Evolutionary conservation across 2,329 filamentous ascomycete genomes (phyloP).

Genomic region (Grosmannia serpens): DNA sequence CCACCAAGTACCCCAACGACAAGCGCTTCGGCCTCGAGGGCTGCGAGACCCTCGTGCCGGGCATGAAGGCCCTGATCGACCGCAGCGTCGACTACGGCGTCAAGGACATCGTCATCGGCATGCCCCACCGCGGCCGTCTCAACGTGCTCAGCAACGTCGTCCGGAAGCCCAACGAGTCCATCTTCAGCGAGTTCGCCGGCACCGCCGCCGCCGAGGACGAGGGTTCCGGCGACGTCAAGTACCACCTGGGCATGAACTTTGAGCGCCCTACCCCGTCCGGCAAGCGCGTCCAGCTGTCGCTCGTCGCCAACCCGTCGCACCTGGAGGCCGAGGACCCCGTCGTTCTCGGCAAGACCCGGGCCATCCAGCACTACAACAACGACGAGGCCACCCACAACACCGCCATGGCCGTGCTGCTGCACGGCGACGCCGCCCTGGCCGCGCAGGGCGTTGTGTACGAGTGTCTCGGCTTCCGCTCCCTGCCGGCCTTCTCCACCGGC

Average conservation of each 20-base stretch:
- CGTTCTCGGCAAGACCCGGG: conserved; percentile 91
- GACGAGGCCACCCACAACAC: conserved; percentile 81
- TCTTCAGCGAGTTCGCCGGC: conserved; percentile 96
- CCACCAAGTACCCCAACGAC: conserved; percentile 98
- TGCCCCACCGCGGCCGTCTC: conserved; percentile 96
- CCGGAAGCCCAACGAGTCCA: conserved; percentile 97
- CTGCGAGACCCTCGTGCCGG: conserved; percentile 90
- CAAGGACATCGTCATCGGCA: conserved; percentile 98
- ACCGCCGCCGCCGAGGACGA: conserved; percentile 81
- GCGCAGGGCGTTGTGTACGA: conserved; percentile 97
- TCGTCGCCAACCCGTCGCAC: conserved; percentile 97
- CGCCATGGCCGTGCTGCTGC: conserved; percentile 90
- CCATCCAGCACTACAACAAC: conserved; percentile 98
- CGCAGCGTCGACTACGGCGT: conserved; percentile 96
- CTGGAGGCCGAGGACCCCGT: conserved; percentile 97
- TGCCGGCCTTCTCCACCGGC: conserved; percentile 92
- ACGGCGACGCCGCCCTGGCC: conserved; percentile 95
- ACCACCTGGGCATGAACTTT: conserved; percentile 99
- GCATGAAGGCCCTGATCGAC: conserved; percentile 98
- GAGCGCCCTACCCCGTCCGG: conserved; percentile 95
- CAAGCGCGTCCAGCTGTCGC: conserved; percentile 97
- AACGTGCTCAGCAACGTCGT: conserved; percentile 98
- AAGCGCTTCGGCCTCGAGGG: conserved; percentile 98
- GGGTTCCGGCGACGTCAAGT: conserved; percentile 97
- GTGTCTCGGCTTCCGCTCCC: conserved; percentile 91